Percentiles rank a stretch among this genome's conserved stretches.
Conservation (phyloP, 1,139 yeast species). For the Nadsonia commutata region DNA sequence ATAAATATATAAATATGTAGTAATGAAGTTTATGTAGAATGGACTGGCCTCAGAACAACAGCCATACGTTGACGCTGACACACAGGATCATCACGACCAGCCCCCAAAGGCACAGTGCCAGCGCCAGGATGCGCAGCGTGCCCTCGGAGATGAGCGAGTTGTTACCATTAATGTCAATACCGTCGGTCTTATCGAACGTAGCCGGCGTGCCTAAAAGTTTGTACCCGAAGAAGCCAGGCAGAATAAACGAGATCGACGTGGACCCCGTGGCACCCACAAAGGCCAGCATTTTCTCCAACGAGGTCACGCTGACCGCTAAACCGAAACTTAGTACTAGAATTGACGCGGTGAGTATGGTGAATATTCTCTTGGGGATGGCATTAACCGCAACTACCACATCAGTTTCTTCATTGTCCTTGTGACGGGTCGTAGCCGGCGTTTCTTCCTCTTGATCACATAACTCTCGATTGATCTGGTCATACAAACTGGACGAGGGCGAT, state of each 20-base stretch:
- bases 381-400: neutral
- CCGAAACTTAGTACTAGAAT: slow-evolving; percentile 51
- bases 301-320: slow-evolving; percentile 63
- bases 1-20: neutral
- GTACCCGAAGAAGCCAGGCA: slow-evolving; percentile 85
- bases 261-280: slow-evolving; percentile 94
- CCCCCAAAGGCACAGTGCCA: slow-evolving; percentile 62
- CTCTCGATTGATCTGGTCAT: neutral
- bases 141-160: slow-evolving; percentile 12
- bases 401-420: neutral
- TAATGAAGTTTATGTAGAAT: neutral
- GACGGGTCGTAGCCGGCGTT: slow-evolving; percentile 2
- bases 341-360: slow-evolving; percentile 48
- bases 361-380: slow-evolving; percentile 14
- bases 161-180: slow-evolving; percentile 7
- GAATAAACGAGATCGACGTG: slow-evolving; percentile 79
- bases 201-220: slow-evolving; percentile 28
- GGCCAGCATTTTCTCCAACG: slow-evolving; percentile 76
- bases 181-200: slow-evolving; percentile 4
- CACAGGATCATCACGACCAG: slow-evolving; percentile 64
- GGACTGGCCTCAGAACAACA: neutral
- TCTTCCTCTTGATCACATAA: slow-evolving; percentile 3
- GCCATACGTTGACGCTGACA: slow-evolving; percentile 47
- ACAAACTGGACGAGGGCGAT: slow-evolving; percentile 1
- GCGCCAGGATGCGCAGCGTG: slow-evolving; percentile 41